Conservation (phyloP, 371 early-diverging fungal genomes). For the Dinochytrium kinnereticum region DNA sequence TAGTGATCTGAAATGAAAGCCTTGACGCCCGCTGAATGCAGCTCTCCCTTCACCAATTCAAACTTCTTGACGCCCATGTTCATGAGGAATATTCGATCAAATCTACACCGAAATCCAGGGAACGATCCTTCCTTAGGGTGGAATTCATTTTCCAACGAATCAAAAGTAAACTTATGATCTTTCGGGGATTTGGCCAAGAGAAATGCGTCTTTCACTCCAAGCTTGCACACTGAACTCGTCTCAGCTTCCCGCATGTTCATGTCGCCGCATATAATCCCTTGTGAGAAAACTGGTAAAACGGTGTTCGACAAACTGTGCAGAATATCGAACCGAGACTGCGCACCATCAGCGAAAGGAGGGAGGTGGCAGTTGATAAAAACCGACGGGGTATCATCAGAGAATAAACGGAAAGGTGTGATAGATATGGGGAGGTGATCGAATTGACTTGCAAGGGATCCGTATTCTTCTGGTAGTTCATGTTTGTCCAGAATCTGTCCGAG, state of each 20-base stretch:
- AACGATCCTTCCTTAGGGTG: neutral
- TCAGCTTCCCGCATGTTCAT: conserved; percentile 3
- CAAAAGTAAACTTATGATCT: neutral
- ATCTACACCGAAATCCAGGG: neutral
- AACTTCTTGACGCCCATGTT: neutral
- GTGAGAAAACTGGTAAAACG: neutral
- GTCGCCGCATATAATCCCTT: neutral
- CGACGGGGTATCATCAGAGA: neutral
- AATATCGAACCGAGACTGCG: neutral
- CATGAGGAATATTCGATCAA: conserved; percentile 11
- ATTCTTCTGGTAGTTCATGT: too few species aligned
- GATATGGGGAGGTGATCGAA: too few species aligned
- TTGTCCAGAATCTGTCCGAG: neutral
- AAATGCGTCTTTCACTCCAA: conserved; percentile 1
- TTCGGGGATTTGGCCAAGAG: neutral
- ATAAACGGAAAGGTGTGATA: neutral
- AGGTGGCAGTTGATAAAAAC: neutral
- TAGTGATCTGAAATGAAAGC: conserved; percentile 5
- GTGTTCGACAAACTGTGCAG: neutral
- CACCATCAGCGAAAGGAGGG: neutral
- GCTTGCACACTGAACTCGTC: neutral
- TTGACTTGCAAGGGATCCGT: too few species aligned
- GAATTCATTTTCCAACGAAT: neutral
- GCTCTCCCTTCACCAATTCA: neutral
- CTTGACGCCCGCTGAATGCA: neutral